Percentiles rank a stretch among this genome's conserved stretches.
These are phyloP conservation scores for Entonaema liquescens DNA, from an alignment of 495 filamentous ascomycete genomes.

Conservation along the genomic window DNA sequence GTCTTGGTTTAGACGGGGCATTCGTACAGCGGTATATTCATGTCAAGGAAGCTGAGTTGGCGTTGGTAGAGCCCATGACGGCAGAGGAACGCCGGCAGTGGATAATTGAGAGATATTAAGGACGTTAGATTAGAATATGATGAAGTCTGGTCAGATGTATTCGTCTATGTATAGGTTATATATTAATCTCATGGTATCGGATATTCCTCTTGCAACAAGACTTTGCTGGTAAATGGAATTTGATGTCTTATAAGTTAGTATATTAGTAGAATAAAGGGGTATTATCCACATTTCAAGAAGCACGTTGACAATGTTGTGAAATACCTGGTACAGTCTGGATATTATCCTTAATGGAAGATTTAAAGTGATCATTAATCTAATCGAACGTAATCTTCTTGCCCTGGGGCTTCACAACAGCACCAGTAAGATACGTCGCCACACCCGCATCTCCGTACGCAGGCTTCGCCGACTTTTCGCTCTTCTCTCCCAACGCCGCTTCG, in stretches of 20 bases:
- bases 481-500: slow-evolving; percentile 31
- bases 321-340: not conserved
- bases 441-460: slow-evolving; percentile 47
- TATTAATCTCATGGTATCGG: not conserved
- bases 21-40: slow-evolving; percentile 67
- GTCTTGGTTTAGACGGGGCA: slow-evolving; percentile 58
- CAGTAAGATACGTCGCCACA: slow-evolving; percentile 66
- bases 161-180: not conserved
- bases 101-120: slow-evolving; percentile 68
- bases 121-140: not conserved
- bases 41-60: slow-evolving; percentile 66
- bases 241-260: not conserved
- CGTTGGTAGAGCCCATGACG: slow-evolving; percentile 55
- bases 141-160: not conserved
- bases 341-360: not conserved
- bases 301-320: not conserved
- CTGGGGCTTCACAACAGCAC: slow-evolving; percentile 78
- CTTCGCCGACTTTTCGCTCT: slow-evolving; percentile 42
- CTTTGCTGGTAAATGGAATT: not conserved
- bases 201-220: not conserved
- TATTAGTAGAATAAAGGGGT: not conserved
- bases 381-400: slow-evolving; percentile 90
- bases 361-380: slow-evolving; percentile 43
- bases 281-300: not conserved
- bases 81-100: slow-evolving; percentile 60